Evolutionary conservation across 768 basidiomycete species (phyloP), one percentile per base, ranked within the genome.

Genomic region (Rhodotorula diobovata): DNA sequence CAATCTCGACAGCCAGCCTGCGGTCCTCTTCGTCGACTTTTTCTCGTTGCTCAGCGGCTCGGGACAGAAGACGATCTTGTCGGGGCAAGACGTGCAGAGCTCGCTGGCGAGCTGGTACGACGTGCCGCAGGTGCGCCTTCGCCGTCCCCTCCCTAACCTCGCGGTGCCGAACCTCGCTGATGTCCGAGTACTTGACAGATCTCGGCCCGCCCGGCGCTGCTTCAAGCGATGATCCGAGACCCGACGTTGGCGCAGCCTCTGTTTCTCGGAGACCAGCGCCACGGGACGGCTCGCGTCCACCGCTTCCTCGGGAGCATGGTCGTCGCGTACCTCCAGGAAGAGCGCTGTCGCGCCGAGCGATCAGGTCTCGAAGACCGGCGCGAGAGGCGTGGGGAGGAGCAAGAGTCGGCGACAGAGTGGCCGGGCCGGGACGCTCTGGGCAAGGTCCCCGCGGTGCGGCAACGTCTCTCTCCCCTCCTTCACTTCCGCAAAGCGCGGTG

Each of bases 301-400:
- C 53, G 43, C 28, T 67, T 61, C 43, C 54, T 67, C 43, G 66
- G 66, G 16, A 54, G 18, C 14, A 61, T 61, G 60, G 53, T 67
- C n/a, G 54, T 67, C 34, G 66, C 39, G 2, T 67, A 61, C 54
- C 45, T 67, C 8, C 25, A 50, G 45, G 60, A 67, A 46, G 43
- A 66, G 64, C 23, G 2, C 15, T 66, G 64, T 30, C 45, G 57
- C 7, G 14, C 35, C 8, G 23, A 35, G 37, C 28, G 23, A 1
- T 4, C 20, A 6, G 59, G 14, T 1, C 30, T 32, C 41, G 41
- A 43, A 43, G 41, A 43, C 14, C 41, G 14, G 14, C 3, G 14
- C 6, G 41, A 43, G 8, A 15, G 41, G 41, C 41, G 41, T 18
- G 41, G 18, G 14, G 41, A 43, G 41, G 41, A 43, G 14, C n/a